These are phyloP conservation scores for Collybiopsis luxurians DNA, from an alignment of 768 basidiomycete species.

Conservation along the genomic window DNA sequence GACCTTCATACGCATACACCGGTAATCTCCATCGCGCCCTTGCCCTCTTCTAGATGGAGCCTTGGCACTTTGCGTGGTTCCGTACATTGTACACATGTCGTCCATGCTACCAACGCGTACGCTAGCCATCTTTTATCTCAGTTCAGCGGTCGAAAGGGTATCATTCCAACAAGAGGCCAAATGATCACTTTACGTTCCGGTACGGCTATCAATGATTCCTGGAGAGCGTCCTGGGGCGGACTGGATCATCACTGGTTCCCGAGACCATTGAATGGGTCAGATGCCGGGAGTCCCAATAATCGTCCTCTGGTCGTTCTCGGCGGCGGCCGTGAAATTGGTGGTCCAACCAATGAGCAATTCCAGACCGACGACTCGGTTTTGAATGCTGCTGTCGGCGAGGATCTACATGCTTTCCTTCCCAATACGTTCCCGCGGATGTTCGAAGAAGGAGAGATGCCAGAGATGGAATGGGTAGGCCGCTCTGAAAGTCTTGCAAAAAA, in stretches of 20 bases:
- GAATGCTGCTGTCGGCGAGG: constrained; percentile 43
- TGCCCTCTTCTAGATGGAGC: constrained; percentile 28
- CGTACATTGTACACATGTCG: constrained; percentile 43
- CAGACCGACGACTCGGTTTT: constrained; percentile 58
- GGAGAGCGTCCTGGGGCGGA: constrained; percentile 46
- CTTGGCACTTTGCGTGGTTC: constrained; percentile 47
- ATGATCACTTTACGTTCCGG: constrained; percentile 40
- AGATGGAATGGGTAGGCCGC: constrained; percentile 81
- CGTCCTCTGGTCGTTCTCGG: constrained; percentile 70
- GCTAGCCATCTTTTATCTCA: constrained; percentile 55
- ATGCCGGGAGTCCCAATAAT: constrained; percentile 14
- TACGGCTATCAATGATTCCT: constrained; percentile 36
- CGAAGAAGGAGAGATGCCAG: constrained; percentile 45
- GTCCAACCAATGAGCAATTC: constrained; percentile 42
- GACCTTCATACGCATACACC: constrained; percentile 73
- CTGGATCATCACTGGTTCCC: constrained; percentile 80
- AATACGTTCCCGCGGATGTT: constrained; percentile 53
- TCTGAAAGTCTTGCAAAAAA: not conserved
- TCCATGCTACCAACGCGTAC: constrained; percentile 69
- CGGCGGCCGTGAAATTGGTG: constrained; percentile 52
- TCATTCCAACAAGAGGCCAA: constrained; percentile 55
- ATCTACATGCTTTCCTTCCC: constrained; percentile 58
- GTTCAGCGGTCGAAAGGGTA: constrained; percentile 36
- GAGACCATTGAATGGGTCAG: constrained; percentile 39
- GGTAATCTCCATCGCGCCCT: constrained; percentile 43